Conservation (phyloP, 1,284 basidiomycete species). For the Athelia psychrophila region DNA sequence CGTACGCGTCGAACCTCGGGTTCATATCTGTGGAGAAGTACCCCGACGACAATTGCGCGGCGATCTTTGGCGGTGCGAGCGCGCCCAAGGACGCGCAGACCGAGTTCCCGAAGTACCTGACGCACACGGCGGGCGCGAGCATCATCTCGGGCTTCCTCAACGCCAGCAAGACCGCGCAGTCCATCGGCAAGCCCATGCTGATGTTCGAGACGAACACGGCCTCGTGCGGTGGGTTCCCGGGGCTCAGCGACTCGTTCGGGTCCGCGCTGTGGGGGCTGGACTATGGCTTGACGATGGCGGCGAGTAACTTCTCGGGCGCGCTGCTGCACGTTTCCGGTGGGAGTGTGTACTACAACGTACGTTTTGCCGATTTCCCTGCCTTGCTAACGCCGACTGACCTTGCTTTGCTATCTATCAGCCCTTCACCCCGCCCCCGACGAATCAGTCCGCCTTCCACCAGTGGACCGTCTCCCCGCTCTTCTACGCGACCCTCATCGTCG, state of each 20-base stretch:
- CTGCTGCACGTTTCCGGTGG: conserved; percentile 40
- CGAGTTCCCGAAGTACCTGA: conserved; percentile 42
- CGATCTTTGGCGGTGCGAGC: conserved; percentile 37
- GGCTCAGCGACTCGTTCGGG: conserved; percentile 48
- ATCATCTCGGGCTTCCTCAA: conserved; percentile 38
- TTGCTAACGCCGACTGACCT: neutral
- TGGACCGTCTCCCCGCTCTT: conserved; percentile 45
- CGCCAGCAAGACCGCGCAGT: conserved; percentile 26
- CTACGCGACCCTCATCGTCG: conserved; percentile 46
- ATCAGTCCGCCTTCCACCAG: conserved; percentile 34
- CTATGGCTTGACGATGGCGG: conserved; percentile 29
- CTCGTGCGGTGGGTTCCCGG: conserved; percentile 53
- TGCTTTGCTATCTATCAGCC: neutral
- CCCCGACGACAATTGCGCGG: conserved; percentile 52
- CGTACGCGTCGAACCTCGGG: neutral
- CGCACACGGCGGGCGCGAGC: conserved; percentile 33
- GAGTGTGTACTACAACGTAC: conserved; percentile 34
- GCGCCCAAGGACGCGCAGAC: conserved; percentile 32
- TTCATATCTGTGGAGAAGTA: conserved; percentile 5
- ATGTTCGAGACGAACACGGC: conserved; percentile 57
- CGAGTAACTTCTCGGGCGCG: conserved; percentile 32
- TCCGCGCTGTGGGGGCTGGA: conserved; percentile 39
- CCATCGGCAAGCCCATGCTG: conserved; percentile 34
- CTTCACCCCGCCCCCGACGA: conserved; percentile 33
- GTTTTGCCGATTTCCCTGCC: conserved; percentile 5